Percentiles rank a stretch among this genome's conserved stretches.
Conservation (phyloP, 1,139 yeast genomes). For the Suzukiozyma palmioleophila region DNA sequence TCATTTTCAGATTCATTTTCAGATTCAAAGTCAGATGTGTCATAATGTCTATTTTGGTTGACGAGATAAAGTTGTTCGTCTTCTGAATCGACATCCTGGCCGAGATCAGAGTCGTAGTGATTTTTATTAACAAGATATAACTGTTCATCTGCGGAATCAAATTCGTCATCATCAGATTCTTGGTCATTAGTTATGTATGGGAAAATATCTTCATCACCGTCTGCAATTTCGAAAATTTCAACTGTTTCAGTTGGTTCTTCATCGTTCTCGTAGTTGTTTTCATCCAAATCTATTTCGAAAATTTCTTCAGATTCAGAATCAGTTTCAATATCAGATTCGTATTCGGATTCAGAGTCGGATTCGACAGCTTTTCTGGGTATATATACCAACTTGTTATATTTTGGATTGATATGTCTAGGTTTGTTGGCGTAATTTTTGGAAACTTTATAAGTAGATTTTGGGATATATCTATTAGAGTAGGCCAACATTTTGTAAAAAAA, state of each 20-base stretch:
- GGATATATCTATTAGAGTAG: not conserved
- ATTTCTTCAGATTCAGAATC: constrained; percentile 1
- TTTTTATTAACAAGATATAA: not conserved
- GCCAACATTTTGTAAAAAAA: not conserved
- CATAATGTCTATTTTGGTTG: not conserved
- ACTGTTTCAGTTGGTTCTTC: not conserved
- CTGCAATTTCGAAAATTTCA: not conserved
- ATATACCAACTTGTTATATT: not conserved
- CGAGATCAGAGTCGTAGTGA: not conserved
- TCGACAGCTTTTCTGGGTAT: not conserved
- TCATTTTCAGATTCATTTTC: not conserved
- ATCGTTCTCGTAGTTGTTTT: not conserved
- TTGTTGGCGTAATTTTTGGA: not conserved
- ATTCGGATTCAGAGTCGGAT: not conserved
- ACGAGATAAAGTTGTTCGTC: not conserved
- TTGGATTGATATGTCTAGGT: not conserved
- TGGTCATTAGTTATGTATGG: not conserved
- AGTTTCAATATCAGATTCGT: not conserved
- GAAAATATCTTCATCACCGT: constrained; percentile 1
- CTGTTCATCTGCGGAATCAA: not conserved
- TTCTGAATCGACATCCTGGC: not conserved
- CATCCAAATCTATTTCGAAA: constrained; percentile 1
- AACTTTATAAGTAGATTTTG: not conserved
- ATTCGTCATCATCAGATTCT: not conserved
- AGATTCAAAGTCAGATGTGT: not conserved